A percentile compares a stretch with the other conserved stretches of the same genome.
Evolutionary conservation across 768 basidiomycete species (phyloP).

Genomic region (Clavulina sp.): DNA sequence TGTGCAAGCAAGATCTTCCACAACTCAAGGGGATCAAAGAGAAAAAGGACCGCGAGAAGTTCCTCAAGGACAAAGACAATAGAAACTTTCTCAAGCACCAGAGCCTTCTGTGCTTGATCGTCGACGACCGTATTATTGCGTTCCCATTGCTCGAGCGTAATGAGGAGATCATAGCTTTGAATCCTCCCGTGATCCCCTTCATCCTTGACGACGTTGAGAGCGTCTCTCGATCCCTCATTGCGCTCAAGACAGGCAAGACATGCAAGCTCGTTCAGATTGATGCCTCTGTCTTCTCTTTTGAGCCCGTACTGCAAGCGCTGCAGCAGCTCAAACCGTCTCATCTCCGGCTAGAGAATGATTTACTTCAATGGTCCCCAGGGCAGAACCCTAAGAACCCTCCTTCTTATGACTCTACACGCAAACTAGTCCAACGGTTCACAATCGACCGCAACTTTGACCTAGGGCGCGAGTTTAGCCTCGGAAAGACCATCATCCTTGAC

Average conservation of each 20-base stretch:
- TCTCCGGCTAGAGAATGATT: neutral
- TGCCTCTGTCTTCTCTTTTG: constrained; percentile 43
- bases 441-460: constrained; percentile 26
- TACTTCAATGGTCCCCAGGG: neutral
- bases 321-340: constrained; percentile 33
- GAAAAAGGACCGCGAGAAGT: constrained; percentile 18
- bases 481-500: constrained; percentile 30
- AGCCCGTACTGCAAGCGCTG: constrained; percentile 41
- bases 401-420: neutral
- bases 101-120: constrained; percentile 34
- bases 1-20: constrained; percentile 18
- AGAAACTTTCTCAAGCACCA: constrained; percentile 32
- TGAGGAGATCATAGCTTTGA: constrained; percentile 31
- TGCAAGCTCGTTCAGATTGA: constrained; percentile 39
- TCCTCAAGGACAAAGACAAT: constrained; percentile 19
- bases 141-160: constrained; percentile 38
- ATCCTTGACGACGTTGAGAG: constrained; percentile 31
- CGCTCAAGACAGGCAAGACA: constrained; percentile 21
- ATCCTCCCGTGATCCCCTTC: constrained; percentile 34
- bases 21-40: constrained; percentile 15
- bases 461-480: constrained; percentile 5
- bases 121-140: constrained; percentile 30
- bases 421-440: constrained; percentile 18
- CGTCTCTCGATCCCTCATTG: constrained; percentile 22
- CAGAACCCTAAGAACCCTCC: neutral